phyloP scores from a whole-genome alignment of 805 yeast genomes.

The Cyberlindnera misumaiensis region DNA sequence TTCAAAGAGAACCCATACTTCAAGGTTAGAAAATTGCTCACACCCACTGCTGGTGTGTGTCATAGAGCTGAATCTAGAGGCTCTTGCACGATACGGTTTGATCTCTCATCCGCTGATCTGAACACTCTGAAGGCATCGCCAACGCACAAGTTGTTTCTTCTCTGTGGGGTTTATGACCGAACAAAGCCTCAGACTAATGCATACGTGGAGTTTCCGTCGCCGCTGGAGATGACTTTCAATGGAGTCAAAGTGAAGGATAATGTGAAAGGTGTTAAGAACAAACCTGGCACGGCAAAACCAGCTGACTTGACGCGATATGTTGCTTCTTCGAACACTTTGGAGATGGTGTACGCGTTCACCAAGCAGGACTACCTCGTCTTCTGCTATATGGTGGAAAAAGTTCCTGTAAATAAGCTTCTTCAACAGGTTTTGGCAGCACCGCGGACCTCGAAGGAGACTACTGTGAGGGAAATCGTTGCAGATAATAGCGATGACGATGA shows the following conservation, averaged over 20 bases:
- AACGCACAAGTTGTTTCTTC: slow-evolving; percentile 37
- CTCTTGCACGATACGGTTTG: slow-evolving; percentile 35
- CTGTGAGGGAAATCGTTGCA: slow-evolving; percentile 39
- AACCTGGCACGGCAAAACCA: slow-evolving; percentile 74
- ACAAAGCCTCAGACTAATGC: slow-evolving; percentile 23
- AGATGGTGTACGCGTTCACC: slow-evolving; percentile 53
- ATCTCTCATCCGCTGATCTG: slow-evolving; percentile 36
- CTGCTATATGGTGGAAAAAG: slow-evolving; percentile 50
- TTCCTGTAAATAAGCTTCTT: slow-evolving; percentile 36
- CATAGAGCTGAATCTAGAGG: slow-evolving; percentile 38
- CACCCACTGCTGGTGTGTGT: slow-evolving; percentile 41
- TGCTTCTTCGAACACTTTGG: slow-evolving; percentile 35
- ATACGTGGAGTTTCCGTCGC: slow-evolving; percentile 59
- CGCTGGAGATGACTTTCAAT: slow-evolving; percentile 63
- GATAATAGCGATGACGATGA: slow-evolving; percentile 50
- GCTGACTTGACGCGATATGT: slow-evolving; percentile 61
- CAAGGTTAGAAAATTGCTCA: slow-evolving; percentile 38
- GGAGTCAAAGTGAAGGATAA: slow-evolving; percentile 41
- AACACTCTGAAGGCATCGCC: slow-evolving; percentile 27
- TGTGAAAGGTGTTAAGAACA: slow-evolving; percentile 69
- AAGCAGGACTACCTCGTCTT: slow-evolving; percentile 42
- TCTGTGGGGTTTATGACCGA: slow-evolving; percentile 43
- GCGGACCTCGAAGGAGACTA: slow-evolving; percentile 45
- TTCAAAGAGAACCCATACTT: slow-evolving; percentile 55
- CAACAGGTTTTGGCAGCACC: slow-evolving; percentile 37